Evolutionary conservation across 2,329 filamentous ascomycete genomes (phyloP), one percentile per base, ranked within the genome.

Genomic region (Neonectria faginata): DNA sequence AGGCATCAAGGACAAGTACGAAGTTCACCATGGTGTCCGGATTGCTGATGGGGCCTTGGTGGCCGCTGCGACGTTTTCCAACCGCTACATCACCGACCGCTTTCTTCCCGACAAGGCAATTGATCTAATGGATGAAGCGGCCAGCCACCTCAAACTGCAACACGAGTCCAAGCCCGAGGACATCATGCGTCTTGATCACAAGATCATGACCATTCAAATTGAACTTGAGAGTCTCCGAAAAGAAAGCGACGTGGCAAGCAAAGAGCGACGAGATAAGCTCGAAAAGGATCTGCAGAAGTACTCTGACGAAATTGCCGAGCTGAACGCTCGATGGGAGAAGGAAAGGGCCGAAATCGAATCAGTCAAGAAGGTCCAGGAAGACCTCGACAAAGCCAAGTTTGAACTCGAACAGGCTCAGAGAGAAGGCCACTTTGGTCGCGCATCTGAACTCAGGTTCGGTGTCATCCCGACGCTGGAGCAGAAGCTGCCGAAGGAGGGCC

Each of bases 31-130:
- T 75, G 95, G 96, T 79, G 95, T 98, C 0, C 87, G 94, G 58
- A 98, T 99, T 70, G 97, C 93, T 0, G 96, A 98, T 73, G 91
- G 92, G 2, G 94, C 96, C 7, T 82, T 98, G 11, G 95, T 99
- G 14, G 94, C 96, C 2, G 95, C 96, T 2, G 94, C 95, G 2
- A 92, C 93, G 0, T 92, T 97, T 76, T 96, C 92, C 67, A 98
- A 98, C 75, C 91, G 96, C 56, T 99, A 98, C 78, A 96, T 99
- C 71, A 97, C 94, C 14, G 95, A 98, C 75, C 91, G 96, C 2
- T 98, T 97, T 79, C 83, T 98, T 0, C 96, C 96, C 0, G 96
- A 99, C 79, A 98, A 98, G 78, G 96, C 96, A 3, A 98, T 99
- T 67, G 96, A 98, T 77, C 80, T 98, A 16, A 96, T 99, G 78